Evolutionary conservation across 257 asterid genomes (phyloP), one percentile per base, ranked within the genome.

Genomic region (Solanum neorickii): DNA sequence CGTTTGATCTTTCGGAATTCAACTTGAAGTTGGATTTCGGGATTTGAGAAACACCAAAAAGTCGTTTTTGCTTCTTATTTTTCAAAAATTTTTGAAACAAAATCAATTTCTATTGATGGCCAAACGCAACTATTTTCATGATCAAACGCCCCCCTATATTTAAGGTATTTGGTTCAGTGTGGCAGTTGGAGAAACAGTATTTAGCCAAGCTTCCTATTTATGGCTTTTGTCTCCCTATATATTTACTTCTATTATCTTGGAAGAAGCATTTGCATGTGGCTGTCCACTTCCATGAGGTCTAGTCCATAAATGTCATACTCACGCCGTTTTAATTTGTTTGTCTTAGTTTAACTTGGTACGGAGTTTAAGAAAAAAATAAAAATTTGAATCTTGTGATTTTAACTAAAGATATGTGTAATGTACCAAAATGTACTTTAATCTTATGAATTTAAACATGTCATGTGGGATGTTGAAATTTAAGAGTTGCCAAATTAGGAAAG

Each of bases 201-300:
- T 87, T 89, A 41, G 60, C 82, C 90, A 88, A 90, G 47, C 88
- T 88, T 91, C 76, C 88, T 89, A 88, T 90, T 91, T 86, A 92
- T 91, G 88, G 93, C 87, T 9, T 78, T 91, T 90, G 94, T 90
- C 94, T 89, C 91, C 93, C 87, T 89, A 90, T 86, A 89, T 89
- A 91, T 35, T 35, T 35, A 35, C 39, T 35, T 35, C 39, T 35
- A 5, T 35, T 35, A 35, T 88, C 66, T 83, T 77, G 68, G 83
- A 82, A 62, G 88, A 88, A 83, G 88, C 89, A 47, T 18, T 16
- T 80, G 29, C 68, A 80, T 80, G 85, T 80, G 69, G 9, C 68
- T 49, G 84, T 80, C 84, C 66, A 47, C 27, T 25, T 77, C 39
- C 83, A 25, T 78, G 10, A 41, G n/a, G 84, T 44, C 39, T 78